phyloP scores from a whole-genome alignment of 2,329 filamentous ascomycete genomes.

The Fusarium napiforme region DNA sequence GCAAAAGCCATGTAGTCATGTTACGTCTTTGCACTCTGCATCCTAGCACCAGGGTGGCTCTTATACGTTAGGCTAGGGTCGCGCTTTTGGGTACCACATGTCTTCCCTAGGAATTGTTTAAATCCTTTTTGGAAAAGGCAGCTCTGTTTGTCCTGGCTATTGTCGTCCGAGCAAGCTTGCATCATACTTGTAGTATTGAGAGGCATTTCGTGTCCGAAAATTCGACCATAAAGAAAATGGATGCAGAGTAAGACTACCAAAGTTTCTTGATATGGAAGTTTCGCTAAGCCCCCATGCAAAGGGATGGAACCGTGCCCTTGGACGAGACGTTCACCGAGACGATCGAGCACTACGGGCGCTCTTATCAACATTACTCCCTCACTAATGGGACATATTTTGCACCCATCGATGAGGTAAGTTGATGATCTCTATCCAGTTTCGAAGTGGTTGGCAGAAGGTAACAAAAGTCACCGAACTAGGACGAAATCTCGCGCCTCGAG shows the following conservation, averaged over 20 bases:
- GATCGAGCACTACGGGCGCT: slow-evolving; percentile 69
- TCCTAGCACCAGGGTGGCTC: slow-evolving; percentile 46
- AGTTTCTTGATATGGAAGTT: slow-evolving; percentile 6
- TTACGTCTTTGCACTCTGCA: slow-evolving; percentile 41
- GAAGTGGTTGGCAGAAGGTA: slow-evolving; percentile 12
- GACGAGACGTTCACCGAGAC: slow-evolving; percentile 70
- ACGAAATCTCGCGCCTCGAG: slow-evolving; percentile 73
- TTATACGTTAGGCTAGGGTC: slow-evolving; percentile 47
- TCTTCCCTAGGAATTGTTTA: slow-evolving; percentile 40
- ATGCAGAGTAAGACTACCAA: slow-evolving; percentile 46
- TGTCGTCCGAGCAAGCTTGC: slow-evolving; percentile 5
- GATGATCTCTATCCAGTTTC: neutral
- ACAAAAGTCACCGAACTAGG: slow-evolving; percentile 58
- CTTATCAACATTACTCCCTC: slow-evolving; percentile 74
- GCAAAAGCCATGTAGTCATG: slow-evolving; percentile 40
- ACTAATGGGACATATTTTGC: slow-evolving; percentile 73
- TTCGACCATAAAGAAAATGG: slow-evolving; percentile 40
- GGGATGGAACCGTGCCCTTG: slow-evolving; percentile 63
- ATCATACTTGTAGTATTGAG: slow-evolving; percentile 14
- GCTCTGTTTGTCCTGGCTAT: slow-evolving; percentile 26
- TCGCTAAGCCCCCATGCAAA: slow-evolving; percentile 47
- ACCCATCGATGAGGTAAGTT: slow-evolving; percentile 75
- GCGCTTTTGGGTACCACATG: slow-evolving; percentile 48
- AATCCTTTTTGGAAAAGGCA: slow-evolving; percentile 36
- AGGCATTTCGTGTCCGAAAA: slow-evolving; percentile 7